Conservation (phyloP, 495 filamentous ascomycete genomes). For the Podospora appendiculata region DNA sequence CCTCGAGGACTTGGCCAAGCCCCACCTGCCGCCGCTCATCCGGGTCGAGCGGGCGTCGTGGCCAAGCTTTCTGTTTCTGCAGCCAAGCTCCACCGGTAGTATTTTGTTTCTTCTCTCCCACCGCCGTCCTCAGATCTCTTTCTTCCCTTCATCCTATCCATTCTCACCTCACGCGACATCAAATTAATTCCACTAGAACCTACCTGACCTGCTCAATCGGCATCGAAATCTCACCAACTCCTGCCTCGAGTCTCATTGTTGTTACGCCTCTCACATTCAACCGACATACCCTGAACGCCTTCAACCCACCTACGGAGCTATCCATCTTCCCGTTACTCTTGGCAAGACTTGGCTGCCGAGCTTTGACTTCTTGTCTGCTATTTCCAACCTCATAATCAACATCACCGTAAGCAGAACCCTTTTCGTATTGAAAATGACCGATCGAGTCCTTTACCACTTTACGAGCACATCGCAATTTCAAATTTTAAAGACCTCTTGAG, state of each 20-base stretch:
- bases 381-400: not conserved
- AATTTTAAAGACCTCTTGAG: no score
- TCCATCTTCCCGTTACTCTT: no score
- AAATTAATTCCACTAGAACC: constrained; percentile 3
- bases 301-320: not conserved
- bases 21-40: not conserved
- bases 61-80: constrained; percentile 16
- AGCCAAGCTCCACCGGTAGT: constrained; percentile 7
- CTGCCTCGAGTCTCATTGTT: constrained; percentile 28
- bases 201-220: constrained; percentile 6
- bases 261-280: no score
- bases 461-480: no score
- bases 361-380: no score
- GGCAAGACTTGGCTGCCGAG: no score
- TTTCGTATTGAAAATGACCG: no score
- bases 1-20: not conserved
- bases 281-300: no score
- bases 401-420: not conserved
- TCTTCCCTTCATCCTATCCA: constrained; percentile 11
- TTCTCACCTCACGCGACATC: constrained; percentile 27
- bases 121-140: not conserved
- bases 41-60: not conserved
- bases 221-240: no score
- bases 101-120: constrained; percentile 22
- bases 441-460: no score